Evolutionary conservation across 148 eudicot species (phyloP).

Genomic region (Diospyros kaki): DNA sequence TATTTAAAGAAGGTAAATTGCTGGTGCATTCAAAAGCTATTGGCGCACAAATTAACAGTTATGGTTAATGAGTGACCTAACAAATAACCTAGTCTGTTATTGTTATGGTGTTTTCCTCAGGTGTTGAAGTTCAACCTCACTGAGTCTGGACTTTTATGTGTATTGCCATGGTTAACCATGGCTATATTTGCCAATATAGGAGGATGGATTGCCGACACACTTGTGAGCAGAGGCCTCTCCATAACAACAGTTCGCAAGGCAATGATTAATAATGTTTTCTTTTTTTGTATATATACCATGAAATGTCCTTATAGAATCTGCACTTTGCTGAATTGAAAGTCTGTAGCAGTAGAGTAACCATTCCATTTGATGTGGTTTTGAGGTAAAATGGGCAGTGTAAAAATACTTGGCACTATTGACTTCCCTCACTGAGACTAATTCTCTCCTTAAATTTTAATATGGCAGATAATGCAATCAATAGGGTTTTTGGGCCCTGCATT

Average conservation of each 20-base stretch:
- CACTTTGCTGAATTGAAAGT: neutral
- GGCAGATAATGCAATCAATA: conserved; percentile 96
- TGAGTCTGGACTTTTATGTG: conserved; percentile 86
- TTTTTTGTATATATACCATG: neutral
- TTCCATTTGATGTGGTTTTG: neutral
- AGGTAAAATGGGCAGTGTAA: neutral
- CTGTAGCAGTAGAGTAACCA: neutral
- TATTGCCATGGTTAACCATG: conserved; percentile 98
- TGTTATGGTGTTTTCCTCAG: conserved; percentile 33
- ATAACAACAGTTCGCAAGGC: conserved; percentile 94
- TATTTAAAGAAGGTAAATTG: neutral
- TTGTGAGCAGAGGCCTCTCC: conserved; percentile 77
- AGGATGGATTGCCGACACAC: conserved; percentile 98
- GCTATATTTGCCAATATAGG: conserved; percentile 94
- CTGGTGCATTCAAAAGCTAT: neutral
- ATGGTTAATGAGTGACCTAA: conserved; percentile 16
- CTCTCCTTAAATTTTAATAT: neutral
- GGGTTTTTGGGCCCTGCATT: conserved; percentile 98
- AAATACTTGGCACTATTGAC: neutral
- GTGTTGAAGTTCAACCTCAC: conserved; percentile 94
- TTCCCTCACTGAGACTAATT: neutral
- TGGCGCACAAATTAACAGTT: neutral
- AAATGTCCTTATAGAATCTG: conserved; percentile 2
- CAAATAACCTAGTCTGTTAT: conserved; percentile 8
- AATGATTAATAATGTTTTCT: conserved; percentile 13